These are phyloP conservation scores for Tricholoma furcatifolium DNA, from an alignment of 768 basidiomycete species.

Conservation along the genomic window DNA sequence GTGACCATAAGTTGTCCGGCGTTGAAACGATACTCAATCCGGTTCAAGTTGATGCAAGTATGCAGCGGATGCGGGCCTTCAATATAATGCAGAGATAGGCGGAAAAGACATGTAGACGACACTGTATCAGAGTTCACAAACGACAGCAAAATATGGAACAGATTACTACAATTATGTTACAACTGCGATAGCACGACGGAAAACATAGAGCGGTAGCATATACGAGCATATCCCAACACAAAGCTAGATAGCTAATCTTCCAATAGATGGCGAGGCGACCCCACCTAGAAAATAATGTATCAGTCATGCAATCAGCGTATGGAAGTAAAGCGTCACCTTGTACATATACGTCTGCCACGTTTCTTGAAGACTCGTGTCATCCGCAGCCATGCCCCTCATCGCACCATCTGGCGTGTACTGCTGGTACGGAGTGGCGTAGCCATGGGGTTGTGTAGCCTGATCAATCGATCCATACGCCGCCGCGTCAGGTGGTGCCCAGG, in stretches of 20 bases:
- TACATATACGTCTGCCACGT: constrained; percentile 72
- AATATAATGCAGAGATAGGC: no score
- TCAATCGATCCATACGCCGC: constrained; percentile 19
- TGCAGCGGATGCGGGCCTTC: no score
- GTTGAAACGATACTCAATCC: no score
- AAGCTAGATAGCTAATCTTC: constrained; percentile 6
- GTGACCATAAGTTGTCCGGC: no score
- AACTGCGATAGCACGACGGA: no score
- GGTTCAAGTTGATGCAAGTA: no score
- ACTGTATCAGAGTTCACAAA: no score
- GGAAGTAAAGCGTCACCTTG: constrained; percentile 35
- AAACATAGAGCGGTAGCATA: no score
- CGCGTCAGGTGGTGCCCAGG: constrained; percentile 25
- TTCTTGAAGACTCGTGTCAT: constrained; percentile 59
- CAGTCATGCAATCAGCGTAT: background rate
- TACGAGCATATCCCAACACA: background rate
- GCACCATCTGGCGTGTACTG: constrained; percentile 49
- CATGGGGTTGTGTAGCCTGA: constrained; percentile 18
- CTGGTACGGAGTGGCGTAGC: constrained; percentile 24
- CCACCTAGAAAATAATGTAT: constrained; percentile 3
- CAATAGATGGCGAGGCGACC: constrained; percentile 13
- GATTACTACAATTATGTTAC: no score
- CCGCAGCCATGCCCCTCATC: constrained; percentile 46
- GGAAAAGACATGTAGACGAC: no score
- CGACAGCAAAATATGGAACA: no score